These are phyloP conservation scores for Termitomyces sp. DNA, from an alignment of 768 basidiomycete genomes.

Conservation along the genomic window DNA sequence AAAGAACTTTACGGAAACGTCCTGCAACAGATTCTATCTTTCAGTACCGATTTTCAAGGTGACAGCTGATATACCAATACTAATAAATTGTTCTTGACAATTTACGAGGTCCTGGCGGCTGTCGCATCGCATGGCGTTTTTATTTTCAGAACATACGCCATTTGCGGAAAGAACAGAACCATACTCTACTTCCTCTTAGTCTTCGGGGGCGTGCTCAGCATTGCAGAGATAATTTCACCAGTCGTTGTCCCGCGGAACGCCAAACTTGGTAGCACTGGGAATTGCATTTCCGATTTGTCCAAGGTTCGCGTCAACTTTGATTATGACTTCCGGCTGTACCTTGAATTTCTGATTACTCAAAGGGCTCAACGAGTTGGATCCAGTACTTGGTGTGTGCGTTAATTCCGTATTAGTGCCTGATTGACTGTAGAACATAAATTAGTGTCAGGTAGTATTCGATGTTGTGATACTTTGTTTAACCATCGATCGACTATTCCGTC, in stretches of 20 bases:
- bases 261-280: conserved; percentile 11
- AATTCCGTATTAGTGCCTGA: not conserved
- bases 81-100: not conserved
- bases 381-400: conserved; percentile 12
- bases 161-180: conserved; percentile 7
- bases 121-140: conserved; percentile 17
- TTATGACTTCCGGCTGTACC: not conserved
- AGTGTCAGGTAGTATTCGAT: conserved; percentile 17
- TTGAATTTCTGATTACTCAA: not conserved
- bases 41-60: conserved; percentile 15
- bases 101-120: conserved; percentile 13
- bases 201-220: conserved; percentile 14
- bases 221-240: conserved; percentile 14
- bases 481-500: conserved; percentile 13
- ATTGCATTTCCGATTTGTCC: conserved; percentile 14
- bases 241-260: conserved; percentile 15
- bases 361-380: conserved; percentile 17
- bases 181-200: conserved; percentile 13
- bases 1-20: conserved; percentile 8
- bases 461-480: conserved; percentile 15
- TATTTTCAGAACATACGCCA: conserved; percentile 17
- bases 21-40: conserved; percentile 11
- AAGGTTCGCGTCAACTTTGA: conserved; percentile 6
- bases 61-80: not conserved
- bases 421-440: not conserved